These are phyloP conservation scores for Ettlia oleoabundans DNA, from an alignment of 139 green algal species.

Conservation along the genomic window DNA sequence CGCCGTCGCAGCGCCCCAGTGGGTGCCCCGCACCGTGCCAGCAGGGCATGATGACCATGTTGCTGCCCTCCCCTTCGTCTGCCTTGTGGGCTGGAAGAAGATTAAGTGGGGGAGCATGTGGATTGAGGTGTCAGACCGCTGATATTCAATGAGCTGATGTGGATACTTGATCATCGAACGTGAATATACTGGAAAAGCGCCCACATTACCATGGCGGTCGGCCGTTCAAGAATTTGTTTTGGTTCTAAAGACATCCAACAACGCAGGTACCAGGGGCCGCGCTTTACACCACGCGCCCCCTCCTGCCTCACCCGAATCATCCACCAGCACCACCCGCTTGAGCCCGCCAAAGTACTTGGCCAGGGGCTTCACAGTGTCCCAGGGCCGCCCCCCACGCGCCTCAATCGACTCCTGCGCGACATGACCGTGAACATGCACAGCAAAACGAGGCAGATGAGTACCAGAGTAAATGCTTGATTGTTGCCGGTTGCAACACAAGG, in stretches of 20 bases:
- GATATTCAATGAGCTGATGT: too few relatives aligned
- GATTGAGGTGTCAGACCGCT: too few relatives aligned
- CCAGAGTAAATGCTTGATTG: too few relatives aligned
- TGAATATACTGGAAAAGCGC: too few relatives aligned
- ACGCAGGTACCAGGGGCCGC: too few relatives aligned
- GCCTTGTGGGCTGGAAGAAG: conserved; percentile 45
- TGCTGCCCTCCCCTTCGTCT: conserved; percentile 26
- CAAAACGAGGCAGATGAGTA: neutral
- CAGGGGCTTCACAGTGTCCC: conserved; percentile 61
- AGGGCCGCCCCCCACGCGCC: conserved; percentile 40
- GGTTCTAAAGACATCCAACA: too few relatives aligned
- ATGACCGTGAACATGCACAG: neutral
- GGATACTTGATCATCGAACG: too few relatives aligned
- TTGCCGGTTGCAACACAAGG: too few relatives aligned
- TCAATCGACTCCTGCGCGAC: conserved; percentile 29
- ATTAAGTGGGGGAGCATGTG: too few relatives aligned
- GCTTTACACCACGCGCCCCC: neutral
- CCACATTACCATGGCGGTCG: too few relatives aligned
- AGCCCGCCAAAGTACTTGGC: conserved; percentile 43
- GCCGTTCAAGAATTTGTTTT: too few relatives aligned
- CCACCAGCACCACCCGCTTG: conserved; percentile 42
- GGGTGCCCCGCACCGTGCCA: conserved; percentile 17
- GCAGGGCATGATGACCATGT: conserved; percentile 45
- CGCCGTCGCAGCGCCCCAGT: conserved; percentile 12
- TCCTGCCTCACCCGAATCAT: conserved; percentile 37